Evolutionary conservation across 139 green algal species (phyloP), one percentile per base, ranked within the genome.

Genomic region (Chlamydomonas sp.): DNA sequence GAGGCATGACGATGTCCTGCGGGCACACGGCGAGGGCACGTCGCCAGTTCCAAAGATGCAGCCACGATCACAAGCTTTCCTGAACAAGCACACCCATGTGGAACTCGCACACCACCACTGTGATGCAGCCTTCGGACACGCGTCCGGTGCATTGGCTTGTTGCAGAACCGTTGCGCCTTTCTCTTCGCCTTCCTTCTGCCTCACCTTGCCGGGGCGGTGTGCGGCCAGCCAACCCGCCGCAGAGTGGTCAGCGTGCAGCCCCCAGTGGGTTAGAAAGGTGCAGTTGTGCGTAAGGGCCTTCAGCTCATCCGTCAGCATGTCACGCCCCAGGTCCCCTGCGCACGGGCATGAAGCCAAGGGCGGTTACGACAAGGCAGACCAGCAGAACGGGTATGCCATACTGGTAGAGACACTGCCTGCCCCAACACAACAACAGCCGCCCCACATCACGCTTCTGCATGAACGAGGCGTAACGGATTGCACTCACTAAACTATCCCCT

Each of bases 261-360:
- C 71, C 86, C 80, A 92, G 64, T 89, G 81, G 5, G 85, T 86
- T 0, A 92, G 84, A n/a, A 74, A 90, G 49, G 85, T 92, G 58
- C 16, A 31, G 60, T 90, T 90, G 31, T 72, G 75, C 0, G 64
- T 68, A 74, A 85, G 5, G 5, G 1, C 4, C 31, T 67, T 20
- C 8, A 78, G 58, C 69, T 74, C 59, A 0, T 66, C 12, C 3
- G 72, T 14, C 63, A 88, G 14, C 12, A 74, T 59, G 12, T 57
- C 49, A 3, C 84, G 84, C 1, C 89, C 89, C 14, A 67, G 61
- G 61, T 91, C 89, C 4, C 67, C 87, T 91, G 80, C 63, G 2
- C 31, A 49, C 31, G 31, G 31, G 31, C 31, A 49, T 49, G 31
- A 49, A 49, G 31, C 31, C 31, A 49, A 49, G 31, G 31, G 31